Evolutionary conservation across 2,329 filamentous ascomycete species (phyloP).

Genomic region (Botrytis fragariae): DNA sequence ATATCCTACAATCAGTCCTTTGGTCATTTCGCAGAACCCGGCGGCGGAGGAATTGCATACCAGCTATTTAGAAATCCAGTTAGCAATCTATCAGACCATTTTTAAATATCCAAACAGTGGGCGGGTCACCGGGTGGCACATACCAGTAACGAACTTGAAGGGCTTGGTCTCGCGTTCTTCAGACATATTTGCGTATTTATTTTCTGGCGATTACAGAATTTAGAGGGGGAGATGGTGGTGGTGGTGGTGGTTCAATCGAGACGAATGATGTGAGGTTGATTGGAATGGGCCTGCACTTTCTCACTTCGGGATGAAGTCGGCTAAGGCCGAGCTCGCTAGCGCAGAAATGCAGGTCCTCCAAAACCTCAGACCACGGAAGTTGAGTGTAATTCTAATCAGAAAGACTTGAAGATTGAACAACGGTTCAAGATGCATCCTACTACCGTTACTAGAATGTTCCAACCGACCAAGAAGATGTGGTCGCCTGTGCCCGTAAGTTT

Average conservation of each 20-base stretch:
- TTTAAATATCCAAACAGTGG: conserved; percentile 26
- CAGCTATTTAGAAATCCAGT: conserved; percentile 43
- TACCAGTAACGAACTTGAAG: conserved; percentile 99
- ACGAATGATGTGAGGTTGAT: conserved; percentile 31
- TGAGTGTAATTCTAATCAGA: conserved; percentile 4
- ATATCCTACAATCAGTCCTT: conserved; percentile 30
- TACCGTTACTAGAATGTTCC: conserved; percentile 64
- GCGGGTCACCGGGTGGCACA: conserved; percentile 40
- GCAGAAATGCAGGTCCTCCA: conserved; percentile 20
- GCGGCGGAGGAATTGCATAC: conserved; percentile 41
- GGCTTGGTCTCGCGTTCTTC: conserved; percentile 96
- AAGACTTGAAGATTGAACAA: conserved; percentile 22
- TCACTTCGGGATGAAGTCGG: conserved; percentile 36
- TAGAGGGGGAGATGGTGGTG: conserved; percentile 36
- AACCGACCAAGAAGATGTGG: conserved; percentile 64
- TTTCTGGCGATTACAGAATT: conserved; percentile 33
- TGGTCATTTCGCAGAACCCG: not conserved
- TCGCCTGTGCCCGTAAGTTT: conserved; percentile 69
- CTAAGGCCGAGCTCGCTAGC: conserved; percentile 32
- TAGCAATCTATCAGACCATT: conserved; percentile 42
- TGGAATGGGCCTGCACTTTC: conserved; percentile 26
- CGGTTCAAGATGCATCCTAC: conserved; percentile 46
- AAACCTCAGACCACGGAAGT: conserved; percentile 29
- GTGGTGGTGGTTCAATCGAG: conserved; percentile 39
- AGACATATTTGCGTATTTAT: conserved; percentile 69